These are phyloP conservation scores for Candida sanyiensis DNA, from an alignment of 805 yeast genomes.

Conservation along the genomic window DNA sequence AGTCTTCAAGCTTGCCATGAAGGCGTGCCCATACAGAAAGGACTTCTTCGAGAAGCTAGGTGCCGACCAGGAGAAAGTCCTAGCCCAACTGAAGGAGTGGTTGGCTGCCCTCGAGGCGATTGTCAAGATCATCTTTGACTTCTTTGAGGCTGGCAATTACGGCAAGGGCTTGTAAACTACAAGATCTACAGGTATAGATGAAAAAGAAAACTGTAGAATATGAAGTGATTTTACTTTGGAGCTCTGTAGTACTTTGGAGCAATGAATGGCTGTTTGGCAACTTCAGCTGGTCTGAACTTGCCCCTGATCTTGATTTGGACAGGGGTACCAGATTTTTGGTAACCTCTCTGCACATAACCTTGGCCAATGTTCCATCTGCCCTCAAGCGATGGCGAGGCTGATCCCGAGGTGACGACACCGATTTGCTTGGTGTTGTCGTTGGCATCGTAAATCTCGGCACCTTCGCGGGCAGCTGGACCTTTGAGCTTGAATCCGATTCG, in stretches of 20 bases:
- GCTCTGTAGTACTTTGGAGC: slow-evolving; percentile 61
- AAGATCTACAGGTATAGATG: no score
- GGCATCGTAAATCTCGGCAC: slow-evolving; percentile 52
- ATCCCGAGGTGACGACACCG: slow-evolving; percentile 51
- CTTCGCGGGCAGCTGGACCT: slow-evolving; percentile 94
- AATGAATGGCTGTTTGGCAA: slow-evolving; percentile 84
- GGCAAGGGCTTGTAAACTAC: slow-evolving; percentile 82
- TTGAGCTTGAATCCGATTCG: slow-evolving; percentile 68
- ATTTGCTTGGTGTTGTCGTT: slow-evolving; percentile 52
- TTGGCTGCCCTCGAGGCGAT: slow-evolving; percentile 68
- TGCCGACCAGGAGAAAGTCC: slow-evolving; percentile 61
- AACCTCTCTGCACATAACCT: slow-evolving; percentile 72
- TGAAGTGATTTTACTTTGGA: slow-evolving; percentile 9
- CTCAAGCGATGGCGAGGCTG: slow-evolving; percentile 60
- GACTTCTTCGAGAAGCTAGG: slow-evolving; percentile 83
- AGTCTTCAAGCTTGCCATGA: slow-evolving; percentile 89
- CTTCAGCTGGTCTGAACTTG: slow-evolving; percentile 66
- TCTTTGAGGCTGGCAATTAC: slow-evolving; percentile 74
- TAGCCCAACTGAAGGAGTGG: slow-evolving; percentile 65
- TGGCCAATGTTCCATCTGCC: slow-evolving; percentile 81
- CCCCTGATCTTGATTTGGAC: slow-evolving; percentile 78
- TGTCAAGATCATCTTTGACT: slow-evolving; percentile 66
- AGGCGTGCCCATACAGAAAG: slow-evolving; percentile 87
- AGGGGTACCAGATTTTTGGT: slow-evolving; percentile 67
- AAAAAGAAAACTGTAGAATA: no score